Conservation (phyloP, 345 rosid genomes). For the Mercurialis annua region DNA sequence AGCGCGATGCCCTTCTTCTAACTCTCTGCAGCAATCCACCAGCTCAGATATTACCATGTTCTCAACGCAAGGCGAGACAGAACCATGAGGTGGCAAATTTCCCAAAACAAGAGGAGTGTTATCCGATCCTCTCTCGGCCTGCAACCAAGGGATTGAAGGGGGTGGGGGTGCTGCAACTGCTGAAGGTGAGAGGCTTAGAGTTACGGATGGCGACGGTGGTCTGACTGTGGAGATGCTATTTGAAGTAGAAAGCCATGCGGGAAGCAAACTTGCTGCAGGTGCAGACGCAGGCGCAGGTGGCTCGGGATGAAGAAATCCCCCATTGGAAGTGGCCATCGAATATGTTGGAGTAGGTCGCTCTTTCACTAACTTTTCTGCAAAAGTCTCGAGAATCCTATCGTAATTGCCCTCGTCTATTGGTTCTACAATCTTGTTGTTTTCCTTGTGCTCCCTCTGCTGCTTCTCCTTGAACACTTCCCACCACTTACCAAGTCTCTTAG, state of each 20-base stretch:
- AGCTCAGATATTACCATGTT: conserved; percentile 57
- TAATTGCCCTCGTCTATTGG: conserved; percentile 87
- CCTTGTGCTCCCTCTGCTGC: conserved; percentile 88
- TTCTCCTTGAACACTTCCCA: conserved; percentile 99
- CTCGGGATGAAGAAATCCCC: conserved; percentile 59
- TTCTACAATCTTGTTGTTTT: conserved; percentile 54
- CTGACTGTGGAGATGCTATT: conserved; percentile 45
- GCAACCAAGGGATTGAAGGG: conserved; percentile 82
- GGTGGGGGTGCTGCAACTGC: conserved; percentile 63
- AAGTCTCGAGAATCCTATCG: conserved; percentile 83
- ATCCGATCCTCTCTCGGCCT: conserved; percentile 56
- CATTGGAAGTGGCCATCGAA: conserved; percentile 74
- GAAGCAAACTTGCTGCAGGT: conserved; percentile 52
- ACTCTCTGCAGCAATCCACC: conserved; percentile 82
- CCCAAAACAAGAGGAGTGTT: conserved; percentile 47
- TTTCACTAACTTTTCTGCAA: conserved; percentile 90
- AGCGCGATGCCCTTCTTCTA: conserved; percentile 86
- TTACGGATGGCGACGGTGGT: conserved; percentile 74
- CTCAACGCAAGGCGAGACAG: conserved; percentile 51
- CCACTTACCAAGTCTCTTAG: conserved; percentile 96
- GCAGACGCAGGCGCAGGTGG: conserved; percentile 39
- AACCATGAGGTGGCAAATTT: conserved; percentile 37
- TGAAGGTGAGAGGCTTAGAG: conserved; percentile 76
- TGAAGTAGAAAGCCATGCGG: conserved; percentile 86
- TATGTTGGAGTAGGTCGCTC: conserved; percentile 53